Percentiles rank a stretch among this genome's conserved stretches.
phyloP scores from a whole-genome alignment of 495 filamentous ascomycete genomes.

The Aspergillus nanangensis region DNA sequence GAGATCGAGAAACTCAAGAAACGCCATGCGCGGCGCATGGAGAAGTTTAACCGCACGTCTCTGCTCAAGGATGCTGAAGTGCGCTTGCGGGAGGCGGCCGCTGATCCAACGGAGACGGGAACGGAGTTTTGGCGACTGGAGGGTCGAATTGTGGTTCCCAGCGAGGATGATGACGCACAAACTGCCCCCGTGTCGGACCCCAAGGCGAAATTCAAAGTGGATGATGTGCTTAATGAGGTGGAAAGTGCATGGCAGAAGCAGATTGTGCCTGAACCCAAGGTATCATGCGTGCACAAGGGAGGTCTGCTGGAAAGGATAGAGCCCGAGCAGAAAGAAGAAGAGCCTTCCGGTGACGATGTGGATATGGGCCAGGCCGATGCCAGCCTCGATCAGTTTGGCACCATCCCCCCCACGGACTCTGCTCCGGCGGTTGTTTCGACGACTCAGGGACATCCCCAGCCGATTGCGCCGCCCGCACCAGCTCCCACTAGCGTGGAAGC shows the following conservation, averaged over 20 bases:
- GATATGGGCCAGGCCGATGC: conserved; percentile 60
- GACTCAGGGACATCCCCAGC: too few species aligned
- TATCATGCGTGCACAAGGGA: conserved; percentile 66
- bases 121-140: conserved; percentile 62
- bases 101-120: conserved; percentile 48
- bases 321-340: conserved; percentile 42
- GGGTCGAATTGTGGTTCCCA: conserved; percentile 43
- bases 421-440: not conserved
- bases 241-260: conserved; percentile 52
- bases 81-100: conserved; percentile 46
- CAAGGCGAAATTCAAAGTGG: conserved; percentile 49
- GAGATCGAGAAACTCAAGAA: conserved; percentile 81
- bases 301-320: conserved; percentile 61
- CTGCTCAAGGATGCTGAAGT: conserved; percentile 59
- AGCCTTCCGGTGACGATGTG: conserved; percentile 52
- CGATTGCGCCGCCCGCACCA: not conserved
- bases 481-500: not conserved
- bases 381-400: conserved; percentile 60
- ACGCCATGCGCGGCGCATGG: conserved; percentile 68
- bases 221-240: conserved; percentile 56
- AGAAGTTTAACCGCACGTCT: conserved; percentile 64
- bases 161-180: conserved; percentile 46
- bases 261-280: conserved; percentile 54
- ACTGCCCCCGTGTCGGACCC: conserved; percentile 32
- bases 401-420: conserved; percentile 43